Evolutionary conservation across 768 basidiomycete species (phyloP).

Genomic region (Gymnopilus junonius): DNA sequence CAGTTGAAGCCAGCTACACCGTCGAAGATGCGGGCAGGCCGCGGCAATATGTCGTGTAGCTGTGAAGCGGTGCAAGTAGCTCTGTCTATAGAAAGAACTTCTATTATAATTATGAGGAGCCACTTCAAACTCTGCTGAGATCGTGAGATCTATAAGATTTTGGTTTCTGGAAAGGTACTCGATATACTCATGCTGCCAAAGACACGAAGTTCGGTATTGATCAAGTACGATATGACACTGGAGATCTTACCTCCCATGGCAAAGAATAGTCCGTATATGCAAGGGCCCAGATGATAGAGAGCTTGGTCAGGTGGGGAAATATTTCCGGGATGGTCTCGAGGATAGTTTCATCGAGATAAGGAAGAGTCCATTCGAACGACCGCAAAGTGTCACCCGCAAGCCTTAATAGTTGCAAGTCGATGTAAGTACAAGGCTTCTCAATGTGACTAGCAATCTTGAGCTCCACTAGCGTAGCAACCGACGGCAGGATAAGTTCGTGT

Average conservation of each 20-base stretch:
- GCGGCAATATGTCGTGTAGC: slow-evolving; percentile 1
- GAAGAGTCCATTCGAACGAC: slow-evolving; percentile 4
- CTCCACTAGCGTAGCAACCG: background rate
- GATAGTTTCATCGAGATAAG: background rate
- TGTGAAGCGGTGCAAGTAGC: slow-evolving; percentile 8
- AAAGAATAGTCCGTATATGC: background rate
- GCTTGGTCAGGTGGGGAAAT: slow-evolving; percentile 7
- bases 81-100: slow-evolving; percentile 6
- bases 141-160: slow-evolving; percentile 9
- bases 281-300: background rate
- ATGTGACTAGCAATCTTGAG: background rate
- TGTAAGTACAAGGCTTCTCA: background rate
- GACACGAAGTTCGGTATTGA: too few relatives aligned
- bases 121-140: slow-evolving; percentile 14
- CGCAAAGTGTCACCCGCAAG: slow-evolving; percentile 7
- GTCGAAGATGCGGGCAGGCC: background rate
- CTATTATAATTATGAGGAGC: background rate
- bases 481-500: too few relatives aligned
- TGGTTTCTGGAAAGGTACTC: background rate
- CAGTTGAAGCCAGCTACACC: slow-evolving; percentile 9
- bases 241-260: slow-evolving; percentile 10
- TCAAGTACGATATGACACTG: too few relatives aligned
- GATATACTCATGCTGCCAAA: slow-evolving; percentile 6
- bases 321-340: slow-evolving; percentile 7
- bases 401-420: slow-evolving; percentile 6